Conservation (phyloP, 225 moss, liverwort and hornwort species). For the Physcomitrium patens region DNA sequence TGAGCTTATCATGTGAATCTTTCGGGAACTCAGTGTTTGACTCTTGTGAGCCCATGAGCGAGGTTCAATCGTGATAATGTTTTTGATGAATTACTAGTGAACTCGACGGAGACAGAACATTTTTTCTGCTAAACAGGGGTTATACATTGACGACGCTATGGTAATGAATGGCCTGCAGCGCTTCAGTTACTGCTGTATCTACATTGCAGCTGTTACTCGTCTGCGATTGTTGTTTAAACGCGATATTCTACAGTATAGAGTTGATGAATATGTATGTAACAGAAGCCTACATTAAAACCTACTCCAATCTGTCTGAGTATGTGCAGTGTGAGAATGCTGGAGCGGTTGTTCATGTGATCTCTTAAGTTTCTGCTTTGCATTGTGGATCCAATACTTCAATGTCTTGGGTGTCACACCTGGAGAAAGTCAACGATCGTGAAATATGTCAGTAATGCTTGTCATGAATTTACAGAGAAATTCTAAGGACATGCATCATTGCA, state of each 20-base stretch:
- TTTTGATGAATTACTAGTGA: not conserved
- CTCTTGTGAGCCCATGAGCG: no score
- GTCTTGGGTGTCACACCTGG: constrained; percentile 59
- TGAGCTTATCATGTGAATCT: no score
- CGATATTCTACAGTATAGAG: no score
- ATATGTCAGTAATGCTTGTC: no score
- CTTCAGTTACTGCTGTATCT: not conserved
- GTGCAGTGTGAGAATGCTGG: constrained; percentile 3
- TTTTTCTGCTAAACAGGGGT: not conserved
- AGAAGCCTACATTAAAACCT: no score
- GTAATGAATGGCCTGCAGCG: not conserved
- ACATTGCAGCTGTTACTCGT: not conserved
- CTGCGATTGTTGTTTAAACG: not conserved
- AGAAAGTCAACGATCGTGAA: not conserved
- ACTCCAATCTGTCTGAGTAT: no score
- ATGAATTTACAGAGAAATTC: no score
- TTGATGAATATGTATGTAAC: no score
- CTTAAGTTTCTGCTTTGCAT: constrained; percentile 57
- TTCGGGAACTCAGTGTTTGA: no score
- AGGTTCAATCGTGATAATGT: not conserved
- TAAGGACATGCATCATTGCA: not conserved
- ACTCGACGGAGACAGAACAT: not conserved
- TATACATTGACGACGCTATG: not conserved
- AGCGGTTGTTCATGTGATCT: constrained; percentile 31
- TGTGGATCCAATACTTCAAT: constrained; percentile 63